Evolutionary conservation across 352 stramenopile species (phyloP).

Genomic region (Phytophthora multivora): DNA sequence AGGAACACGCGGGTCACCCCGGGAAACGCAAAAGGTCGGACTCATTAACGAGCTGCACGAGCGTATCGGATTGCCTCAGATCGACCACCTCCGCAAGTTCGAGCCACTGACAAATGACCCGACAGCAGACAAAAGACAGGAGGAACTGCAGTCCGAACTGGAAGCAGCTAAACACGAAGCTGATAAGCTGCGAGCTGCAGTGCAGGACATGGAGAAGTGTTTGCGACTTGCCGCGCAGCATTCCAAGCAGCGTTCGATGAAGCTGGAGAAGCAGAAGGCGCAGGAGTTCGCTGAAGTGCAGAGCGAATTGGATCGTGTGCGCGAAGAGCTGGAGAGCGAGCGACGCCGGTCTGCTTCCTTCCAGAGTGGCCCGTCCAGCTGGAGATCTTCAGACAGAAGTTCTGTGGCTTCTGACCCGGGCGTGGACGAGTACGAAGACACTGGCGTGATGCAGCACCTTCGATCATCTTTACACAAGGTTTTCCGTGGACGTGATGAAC

Average conservation of each 20-base stretch:
- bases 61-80: constrained; percentile 70
- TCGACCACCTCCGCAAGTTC: constrained; percentile 73
- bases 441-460: constrained; percentile 40
- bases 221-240: constrained; percentile 52
- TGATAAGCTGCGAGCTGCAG: constrained; percentile 55
- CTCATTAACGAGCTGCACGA: constrained; percentile 82
- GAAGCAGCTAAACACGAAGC: constrained; percentile 62
- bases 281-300: constrained; percentile 55
- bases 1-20: constrained; percentile 23
- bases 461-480: constrained; percentile 45
- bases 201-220: constrained; percentile 66
- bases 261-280: constrained; percentile 61
- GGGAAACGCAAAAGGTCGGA: constrained; percentile 62
- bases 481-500: constrained; percentile 22
- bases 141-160: constrained; percentile 58
- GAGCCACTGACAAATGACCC: constrained; percentile 61
- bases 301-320: constrained; percentile 54
- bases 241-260: constrained; percentile 61
- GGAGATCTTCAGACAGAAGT: constrained; percentile 23
- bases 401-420: constrained; percentile 41
- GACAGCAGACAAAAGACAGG: constrained; percentile 47
- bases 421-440: constrained; percentile 37
- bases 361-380: constrained; percentile 29
- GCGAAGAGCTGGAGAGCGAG: constrained; percentile 57
- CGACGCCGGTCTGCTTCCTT: constrained; percentile 42